Base-by-base conservation (phyloP, 257 asterid genomes). In the Rehmannia glutinosa region DNA sequence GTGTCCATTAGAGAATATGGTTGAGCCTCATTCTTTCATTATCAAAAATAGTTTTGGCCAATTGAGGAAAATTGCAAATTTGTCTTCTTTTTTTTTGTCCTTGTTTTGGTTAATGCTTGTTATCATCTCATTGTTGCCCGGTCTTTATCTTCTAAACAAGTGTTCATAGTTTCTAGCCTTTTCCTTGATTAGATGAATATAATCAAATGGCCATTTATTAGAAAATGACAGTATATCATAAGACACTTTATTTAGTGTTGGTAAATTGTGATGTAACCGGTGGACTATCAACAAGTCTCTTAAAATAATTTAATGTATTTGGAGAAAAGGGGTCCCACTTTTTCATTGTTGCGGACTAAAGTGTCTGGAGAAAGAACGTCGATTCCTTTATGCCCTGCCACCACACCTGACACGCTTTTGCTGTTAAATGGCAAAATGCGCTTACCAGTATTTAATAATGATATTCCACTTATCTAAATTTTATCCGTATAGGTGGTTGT, bases 351-450 rank as follows among this genome's bases (percentile, higher is more conserved):
- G 71, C 62, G 39, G 38, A 66, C 25, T 52, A 53, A 53, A 52
- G 7, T 42, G 53, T 13, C 53, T 20, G 16, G 72, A 27, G n/a
- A 27, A 27, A 4, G 30, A 27, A 63, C 15, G 38, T 53, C 58
- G 63, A 66, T 51, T 66, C 63, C 72, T n/a, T 51, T 66, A 2
- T 51, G 62, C 63, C 61, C 63, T 16, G 64, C 17, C 72, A 9
- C 19, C 50, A 23, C 49, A 60, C 66, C 49, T 60, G 64, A 24
- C 64, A 27, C 30, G 30, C 57, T 23, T 5, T 45, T 39, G 65
- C 65, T 33, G 6, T 17, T 20, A 27, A 4, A 13, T 32, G 33
- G 35, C 55, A 43, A 43, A 13, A 43, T 49, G 7, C 20, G 12
- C 30, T 27, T 27, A 27, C 2, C 8, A 9, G 30, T 50, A 21